phyloP scores from a whole-genome alignment of 139 green algal genomes.

The Microglena sp. region DNA sequence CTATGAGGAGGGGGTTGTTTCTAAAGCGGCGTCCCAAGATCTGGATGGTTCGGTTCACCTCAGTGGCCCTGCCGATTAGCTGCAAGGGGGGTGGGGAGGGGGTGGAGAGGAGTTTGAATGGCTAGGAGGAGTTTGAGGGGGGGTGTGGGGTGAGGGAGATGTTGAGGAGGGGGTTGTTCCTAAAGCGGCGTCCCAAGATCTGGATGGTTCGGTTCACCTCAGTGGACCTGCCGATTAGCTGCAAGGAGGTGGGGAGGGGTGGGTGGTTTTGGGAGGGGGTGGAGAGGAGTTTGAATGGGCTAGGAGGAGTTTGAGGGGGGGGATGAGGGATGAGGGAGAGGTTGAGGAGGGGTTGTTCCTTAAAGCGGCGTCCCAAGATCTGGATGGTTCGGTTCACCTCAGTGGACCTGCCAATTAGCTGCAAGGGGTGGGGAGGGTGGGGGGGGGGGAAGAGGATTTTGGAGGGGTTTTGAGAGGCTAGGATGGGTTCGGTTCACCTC shows the following conservation, averaged over 20 bases:
- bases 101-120: neutral
- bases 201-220: slow-evolving; percentile 54
- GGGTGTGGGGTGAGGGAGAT: neutral
- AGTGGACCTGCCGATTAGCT: slow-evolving; percentile 48
- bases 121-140: neutral
- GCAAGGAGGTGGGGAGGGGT: no score
- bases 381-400: slow-evolving; percentile 54
- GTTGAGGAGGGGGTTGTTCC: neutral
- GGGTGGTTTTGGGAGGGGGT: neutral
- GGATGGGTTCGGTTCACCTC: slow-evolving; percentile 53
- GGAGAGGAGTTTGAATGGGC: neutral
- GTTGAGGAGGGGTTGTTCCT: slow-evolving; percentile 92
- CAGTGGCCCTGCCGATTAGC: slow-evolving; percentile 47
- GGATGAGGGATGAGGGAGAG: neutral
- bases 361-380: slow-evolving; percentile 69
- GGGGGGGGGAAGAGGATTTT: neutral
- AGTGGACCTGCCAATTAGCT: slow-evolving; percentile 48
- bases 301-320: neutral
- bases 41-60: slow-evolving; percentile 57
- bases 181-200: slow-evolving; percentile 72
- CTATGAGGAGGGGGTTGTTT: slow-evolving; percentile 97
- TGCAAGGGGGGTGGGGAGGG: slow-evolving; percentile 6
- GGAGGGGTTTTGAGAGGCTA: slow-evolving; percentile 68
- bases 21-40: slow-evolving; percentile 66
- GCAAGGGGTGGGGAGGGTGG: neutral